Conservation (phyloP, 225 moss, liverwort and hornwort species). For the Thuidium tamariscinum region DNA sequence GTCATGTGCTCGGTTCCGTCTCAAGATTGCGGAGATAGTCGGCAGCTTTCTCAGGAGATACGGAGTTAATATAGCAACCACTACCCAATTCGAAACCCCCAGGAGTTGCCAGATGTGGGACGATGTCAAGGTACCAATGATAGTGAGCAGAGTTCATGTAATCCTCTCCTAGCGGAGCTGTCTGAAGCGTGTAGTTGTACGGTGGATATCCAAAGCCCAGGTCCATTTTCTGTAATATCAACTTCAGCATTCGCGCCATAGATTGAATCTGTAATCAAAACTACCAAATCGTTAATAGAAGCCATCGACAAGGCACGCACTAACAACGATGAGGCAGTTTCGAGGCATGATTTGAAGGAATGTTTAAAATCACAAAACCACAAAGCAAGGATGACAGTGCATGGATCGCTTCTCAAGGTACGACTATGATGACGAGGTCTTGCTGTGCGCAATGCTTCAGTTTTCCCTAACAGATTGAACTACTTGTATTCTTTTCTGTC, state of each 20-base stretch:
- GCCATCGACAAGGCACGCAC: background rate
- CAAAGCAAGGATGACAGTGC: background rate
- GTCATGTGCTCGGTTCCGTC: background rate
- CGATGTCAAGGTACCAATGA: conserved; percentile 74
- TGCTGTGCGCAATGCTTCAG: background rate
- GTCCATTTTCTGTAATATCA: conserved; percentile 51
- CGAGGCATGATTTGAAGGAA: background rate
- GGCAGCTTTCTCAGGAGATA: conserved; percentile 48
- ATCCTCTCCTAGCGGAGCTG: conserved; percentile 45
- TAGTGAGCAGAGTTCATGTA: conserved; percentile 24
- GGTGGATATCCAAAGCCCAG: conserved; percentile 51
- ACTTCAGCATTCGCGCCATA: conserved; percentile 57
- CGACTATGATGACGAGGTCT: background rate
- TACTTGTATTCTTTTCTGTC: background rate
- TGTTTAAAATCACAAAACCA: background rate
- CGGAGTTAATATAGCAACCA: conserved; percentile 75
- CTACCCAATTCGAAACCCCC: conserved; percentile 82
- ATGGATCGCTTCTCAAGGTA: background rate
- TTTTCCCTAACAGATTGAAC: background rate
- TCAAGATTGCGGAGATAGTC: conserved; percentile 14
- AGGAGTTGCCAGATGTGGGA: conserved; percentile 57
- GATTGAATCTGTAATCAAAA: conserved; percentile 22
- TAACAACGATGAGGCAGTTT: background rate
- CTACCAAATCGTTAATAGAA: background rate
- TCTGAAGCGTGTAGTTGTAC: conserved; percentile 79